Conservation (phyloP, 495 filamentous ascomycete genomes). For the Tetracladium setigerum region DNA sequence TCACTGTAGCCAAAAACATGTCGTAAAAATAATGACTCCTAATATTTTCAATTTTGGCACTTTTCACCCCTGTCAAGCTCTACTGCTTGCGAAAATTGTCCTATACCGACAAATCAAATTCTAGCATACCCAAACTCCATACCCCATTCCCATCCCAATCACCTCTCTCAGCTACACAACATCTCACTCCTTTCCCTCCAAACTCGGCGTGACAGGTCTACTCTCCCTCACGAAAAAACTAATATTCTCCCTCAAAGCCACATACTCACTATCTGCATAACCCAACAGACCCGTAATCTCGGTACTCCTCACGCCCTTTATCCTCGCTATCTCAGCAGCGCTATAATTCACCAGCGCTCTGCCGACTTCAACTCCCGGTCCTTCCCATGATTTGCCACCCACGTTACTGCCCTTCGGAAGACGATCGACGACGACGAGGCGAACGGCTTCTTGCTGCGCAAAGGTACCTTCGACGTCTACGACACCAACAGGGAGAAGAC, state of each 20-base stretch:
- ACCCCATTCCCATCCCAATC: no score
- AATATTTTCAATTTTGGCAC: no score
- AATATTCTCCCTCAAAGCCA: constrained; percentile 83
- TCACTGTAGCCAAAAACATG: no score
- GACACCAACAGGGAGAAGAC: constrained; percentile 88
- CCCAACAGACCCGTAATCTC: constrained; percentile 74
- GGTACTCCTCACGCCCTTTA: constrained; percentile 75
- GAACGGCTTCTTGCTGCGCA: constrained; percentile 85
- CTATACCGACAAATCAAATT: no score
- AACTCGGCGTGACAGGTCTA: constrained; percentile 34
- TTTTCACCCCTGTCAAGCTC: no score
- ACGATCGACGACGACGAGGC: constrained; percentile 64
- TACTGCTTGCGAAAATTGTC: no score
- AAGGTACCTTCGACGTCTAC: constrained; percentile 82
- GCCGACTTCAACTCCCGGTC: constrained; percentile 68
- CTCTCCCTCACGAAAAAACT: constrained; percentile 52
- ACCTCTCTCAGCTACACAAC: neutral
- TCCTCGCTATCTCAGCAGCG: constrained; percentile 69
- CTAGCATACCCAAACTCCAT: no score
- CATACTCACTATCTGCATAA: constrained; percentile 92
- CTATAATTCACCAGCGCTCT: constrained; percentile 91
- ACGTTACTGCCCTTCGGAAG: constrained; percentile 15
- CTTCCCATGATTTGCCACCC: constrained; percentile 34
- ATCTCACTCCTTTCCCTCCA: constrained; percentile 8
- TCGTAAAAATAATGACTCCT: no score